Evolutionary conservation across 164 flowering plant species (phyloP), one percentile per base, ranked within the genome.

Genomic region (Taxillus chinensis): DNA sequence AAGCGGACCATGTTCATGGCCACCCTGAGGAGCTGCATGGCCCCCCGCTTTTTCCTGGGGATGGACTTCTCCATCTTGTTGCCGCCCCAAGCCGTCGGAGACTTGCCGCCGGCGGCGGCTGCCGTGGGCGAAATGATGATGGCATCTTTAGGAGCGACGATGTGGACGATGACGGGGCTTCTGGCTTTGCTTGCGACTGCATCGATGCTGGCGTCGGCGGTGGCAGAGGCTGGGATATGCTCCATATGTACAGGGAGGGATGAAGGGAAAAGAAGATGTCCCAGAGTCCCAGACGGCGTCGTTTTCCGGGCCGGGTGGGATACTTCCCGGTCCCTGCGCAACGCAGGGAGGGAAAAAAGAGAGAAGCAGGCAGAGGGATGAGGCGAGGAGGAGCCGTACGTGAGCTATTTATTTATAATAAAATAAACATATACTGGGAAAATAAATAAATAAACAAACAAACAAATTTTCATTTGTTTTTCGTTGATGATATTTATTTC

Each of bases 1-100:
- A 68, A 66, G 1, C 74, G 75, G 5, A 79, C 6, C 79, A 81
- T 73, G 62, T 65, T 76, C 45, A 80, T 49, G 0, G 79, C 80
- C 3, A 64, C 73, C 71, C 62, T 68, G 4, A 83, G 10, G 9
- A 83, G 10, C 38, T 70, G 64, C 53, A 71, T 49, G 0, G 68
- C 27, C 5, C 76, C 51, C 3, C 61, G 55, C 41, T 63, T 66
- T 46, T 70, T 74, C 66, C 51, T 66, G 15, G 5, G 43, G 17
- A n/a, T 41, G 39, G 11, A 3, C 39, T 5, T 12, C 52, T 49
- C 14, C 14, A 12, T 12, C 5, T 9, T n/a, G 5, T 9, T 49
- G 14, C 4, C 14, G 14, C 13, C 52, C 57, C 5, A 14, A 2
- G 5, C 2, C 17, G 5, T 14, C 6, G 17, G 54, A 27, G 15